These are phyloP conservation scores for Plasmodiophora brassicae DNA, from an alignment of 208 protist species.

Conservation along the genomic window DNA sequence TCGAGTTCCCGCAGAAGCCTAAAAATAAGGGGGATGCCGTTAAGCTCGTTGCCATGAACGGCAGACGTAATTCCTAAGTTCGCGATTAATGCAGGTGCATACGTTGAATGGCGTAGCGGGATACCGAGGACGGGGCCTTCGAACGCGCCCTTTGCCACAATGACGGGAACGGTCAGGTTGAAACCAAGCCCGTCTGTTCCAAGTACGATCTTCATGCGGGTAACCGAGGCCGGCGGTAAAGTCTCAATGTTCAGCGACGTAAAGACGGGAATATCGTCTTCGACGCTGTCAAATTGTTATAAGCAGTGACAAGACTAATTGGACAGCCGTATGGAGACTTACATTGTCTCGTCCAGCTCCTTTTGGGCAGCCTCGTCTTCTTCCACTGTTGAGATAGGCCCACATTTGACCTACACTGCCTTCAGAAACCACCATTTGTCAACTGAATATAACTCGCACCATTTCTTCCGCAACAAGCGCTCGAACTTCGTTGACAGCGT, in stretches of 20 bases:
- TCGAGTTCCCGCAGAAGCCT: neutral
- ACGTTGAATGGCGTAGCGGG: neutral
- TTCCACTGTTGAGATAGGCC: neutral
- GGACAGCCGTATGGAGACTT: no score
- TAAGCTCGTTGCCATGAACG: neutral
- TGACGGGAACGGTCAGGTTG: constrained; percentile 3
- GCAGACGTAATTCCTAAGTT: neutral
- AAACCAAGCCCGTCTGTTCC: neutral
- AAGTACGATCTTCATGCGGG: neutral
- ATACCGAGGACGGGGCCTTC: neutral
- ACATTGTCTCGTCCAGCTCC: constrained; percentile 2
- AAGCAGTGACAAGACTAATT: no score
- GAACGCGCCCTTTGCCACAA: constrained; percentile 19
- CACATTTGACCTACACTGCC: neutral
- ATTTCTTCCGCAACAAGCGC: constrained; percentile 21
- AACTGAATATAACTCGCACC: neutral
- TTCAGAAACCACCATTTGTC: neutral
- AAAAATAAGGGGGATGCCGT: neutral
- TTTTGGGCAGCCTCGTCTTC: constrained; percentile 28
- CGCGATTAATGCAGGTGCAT: no score
- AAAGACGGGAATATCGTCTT: neutral
- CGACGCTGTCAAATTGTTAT: no score
- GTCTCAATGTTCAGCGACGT: neutral
- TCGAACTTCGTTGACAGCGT: neutral
- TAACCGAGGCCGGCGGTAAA: neutral